Evolutionary conservation across 306 rosid genomes (phyloP), one percentile per base, ranked within the genome.

Genomic region (Rosa lucieae): DNA sequence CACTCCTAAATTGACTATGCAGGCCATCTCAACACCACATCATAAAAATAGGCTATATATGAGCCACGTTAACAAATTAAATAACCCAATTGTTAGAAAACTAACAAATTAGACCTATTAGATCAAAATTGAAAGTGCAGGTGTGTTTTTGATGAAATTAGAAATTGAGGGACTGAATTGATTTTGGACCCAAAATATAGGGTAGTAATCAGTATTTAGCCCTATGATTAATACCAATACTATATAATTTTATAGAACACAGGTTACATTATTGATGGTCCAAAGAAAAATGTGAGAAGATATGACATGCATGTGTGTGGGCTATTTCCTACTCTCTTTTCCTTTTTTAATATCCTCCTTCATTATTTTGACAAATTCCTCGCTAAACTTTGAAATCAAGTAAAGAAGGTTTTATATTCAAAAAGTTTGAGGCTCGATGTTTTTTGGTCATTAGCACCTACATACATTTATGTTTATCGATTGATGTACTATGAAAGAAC

Each of bases 201-300:
- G n/a, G n/a, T n/a, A n/a, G n/a, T n/a, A n/a, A n/a, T n/a, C n/a
- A n/a, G n/a, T n/a, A n/a, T n/a, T n/a, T n/a, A n/a, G n/a, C n/a
- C n/a, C n/a, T 46, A 43, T 44, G 53, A n/a, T 43, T 43, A 69
- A 69, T 21, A 43, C 5, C 10, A 49, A 32, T 72, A 72, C 7
- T 29, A 72, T 72, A 49, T 35, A 48, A 17, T 72, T 72, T 20
- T 32, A 14, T 23, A 14, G 43, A 26, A 72, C 53, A 72, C 26
- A 72, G 11, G 23, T 51, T 8, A 51, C 76, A 49, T 13, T 71
- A 71, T 48, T 72, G 61, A 49, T 72, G 76, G 62, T 72, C 29
- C 76, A 70, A 48, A 56, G 29, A 56, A 20, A 20, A 7, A 55
- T 55, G 11, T 20, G 61, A 2, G 26, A 55, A 55, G 26, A 20